phyloP scores from a whole-genome alignment of 139 green algal species.

The Spirogloea muscicola region DNA sequence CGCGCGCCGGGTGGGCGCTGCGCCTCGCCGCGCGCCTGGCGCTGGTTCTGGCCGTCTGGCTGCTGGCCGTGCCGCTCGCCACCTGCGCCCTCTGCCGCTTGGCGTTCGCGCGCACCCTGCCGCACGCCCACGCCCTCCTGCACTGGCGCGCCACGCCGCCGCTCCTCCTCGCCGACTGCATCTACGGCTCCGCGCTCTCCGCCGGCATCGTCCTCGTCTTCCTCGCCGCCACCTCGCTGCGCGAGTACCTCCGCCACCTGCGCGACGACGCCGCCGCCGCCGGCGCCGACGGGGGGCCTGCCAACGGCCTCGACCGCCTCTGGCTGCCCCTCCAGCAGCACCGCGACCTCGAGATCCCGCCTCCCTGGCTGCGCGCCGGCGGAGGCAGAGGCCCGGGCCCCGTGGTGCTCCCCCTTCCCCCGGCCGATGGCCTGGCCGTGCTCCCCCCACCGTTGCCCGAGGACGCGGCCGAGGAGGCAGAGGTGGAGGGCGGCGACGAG shows the following conservation, averaged over 20 bases:
- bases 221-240: constrained; percentile 31
- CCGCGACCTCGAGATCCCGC: too few relatives aligned
- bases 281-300: too few relatives aligned
- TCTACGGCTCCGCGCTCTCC: constrained; percentile 55
- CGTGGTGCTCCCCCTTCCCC: too few relatives aligned
- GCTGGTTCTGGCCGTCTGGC: constrained; percentile 58
- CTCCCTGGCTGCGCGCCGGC: too few relatives aligned
- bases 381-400: too few relatives aligned
- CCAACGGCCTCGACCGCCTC: too few relatives aligned
- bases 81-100: constrained; percentile 58
- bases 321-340: too few relatives aligned
- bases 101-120: constrained; percentile 42
- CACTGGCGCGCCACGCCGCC: constrained; percentile 14
- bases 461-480: not conserved
- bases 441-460: too few relatives aligned
- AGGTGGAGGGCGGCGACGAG: constrained; percentile 35
- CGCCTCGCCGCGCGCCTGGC: constrained; percentile 35
- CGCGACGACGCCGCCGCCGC: too few relatives aligned
- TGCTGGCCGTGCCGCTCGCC: constrained; percentile 54
- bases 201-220: constrained; percentile 49
- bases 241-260: constrained; percentile 49
- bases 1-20: constrained; percentile 6
- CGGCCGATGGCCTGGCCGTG: too few relatives aligned
- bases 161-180: constrained; percentile 55
- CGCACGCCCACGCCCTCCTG: constrained; percentile 1